Evolutionary conservation across 768 basidiomycete species (phyloP), one percentile per base, ranked within the genome.

Genomic region (Lactarius hengduanensis): DNA sequence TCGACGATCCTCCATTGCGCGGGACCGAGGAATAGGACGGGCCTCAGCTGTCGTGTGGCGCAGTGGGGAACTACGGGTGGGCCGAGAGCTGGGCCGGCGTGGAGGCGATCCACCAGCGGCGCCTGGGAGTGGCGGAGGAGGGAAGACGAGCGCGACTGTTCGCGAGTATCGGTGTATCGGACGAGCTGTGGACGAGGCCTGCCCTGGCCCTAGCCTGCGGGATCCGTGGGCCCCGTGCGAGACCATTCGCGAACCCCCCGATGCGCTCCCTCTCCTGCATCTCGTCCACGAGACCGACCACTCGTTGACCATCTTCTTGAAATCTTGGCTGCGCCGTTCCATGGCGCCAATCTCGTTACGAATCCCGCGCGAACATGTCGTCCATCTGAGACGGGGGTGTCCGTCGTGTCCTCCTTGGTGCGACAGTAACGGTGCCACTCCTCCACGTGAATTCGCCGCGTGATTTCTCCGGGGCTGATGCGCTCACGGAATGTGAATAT

Each of bases 391-490:
- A 45, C 13, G 47, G 63, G n/a, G 20, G 50, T 47, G 40, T 69
- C 61, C 36, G 0, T 13, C 22, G 13, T 18, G 18, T n/a, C 54
- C 32, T n/a, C 63, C 13, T 41, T 59, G 36, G n/a, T 22, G 15
- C 22, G 18, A 7, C 22, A n/a, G 47, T 65, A 70, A 13, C 45
- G 30, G 30, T 45, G 38, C 69, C 69, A 70, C 11, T 69, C 54
- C 34, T 70, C 69, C 5, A 62, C 61, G 32, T 69, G 64, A 53
- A 65, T 57, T 3, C 55, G 61, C 3, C 67, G 67, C 55, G 69
- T 69, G 54, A 70, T 45, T 36, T 65, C 69, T 16, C 69, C 69
- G 2, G 45, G 36, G 32, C 67, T 68, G 58, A 70, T 69, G 55
- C 67, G 56, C 34, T 69, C 69, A 30, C 68, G 63, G 38, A 70